phyloP scores from a whole-genome alignment of 2,329 filamentous ascomycete species.

The Cladosporium austrohemisphaericum region DNA sequence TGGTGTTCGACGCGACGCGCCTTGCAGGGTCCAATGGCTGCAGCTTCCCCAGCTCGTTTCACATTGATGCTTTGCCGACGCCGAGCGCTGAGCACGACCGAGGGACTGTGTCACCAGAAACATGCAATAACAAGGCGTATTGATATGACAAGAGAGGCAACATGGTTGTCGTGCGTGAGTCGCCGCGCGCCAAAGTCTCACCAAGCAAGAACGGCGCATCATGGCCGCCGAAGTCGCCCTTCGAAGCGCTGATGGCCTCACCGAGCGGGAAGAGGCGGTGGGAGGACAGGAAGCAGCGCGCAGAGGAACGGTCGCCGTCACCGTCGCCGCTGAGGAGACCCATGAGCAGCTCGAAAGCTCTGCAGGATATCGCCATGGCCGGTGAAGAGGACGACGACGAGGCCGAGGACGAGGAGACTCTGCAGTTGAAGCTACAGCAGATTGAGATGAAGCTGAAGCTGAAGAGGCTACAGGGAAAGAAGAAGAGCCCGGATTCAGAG shows the following conservation, averaged over 20 bases:
- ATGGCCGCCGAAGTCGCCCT: constrained; percentile 62
- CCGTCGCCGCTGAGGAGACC: constrained; percentile 52
- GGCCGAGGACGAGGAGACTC: constrained; percentile 80
- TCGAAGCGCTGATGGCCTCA: constrained; percentile 61
- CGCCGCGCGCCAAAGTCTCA: constrained; percentile 43
- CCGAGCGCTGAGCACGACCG: background rate
- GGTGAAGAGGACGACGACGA: constrained; percentile 53
- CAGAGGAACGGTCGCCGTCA: constrained; percentile 40
- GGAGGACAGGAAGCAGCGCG: constrained; percentile 61
- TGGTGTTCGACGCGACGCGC: background rate
- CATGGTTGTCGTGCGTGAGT: constrained; percentile 47
- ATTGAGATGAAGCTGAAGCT: constrained; percentile 85
- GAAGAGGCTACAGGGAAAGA: constrained; percentile 71
- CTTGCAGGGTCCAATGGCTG: no score
- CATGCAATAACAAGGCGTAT: constrained; percentile 14
- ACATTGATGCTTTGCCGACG: background rate
- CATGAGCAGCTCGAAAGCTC: constrained; percentile 25
- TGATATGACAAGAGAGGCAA: constrained; percentile 13
- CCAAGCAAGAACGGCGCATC: constrained; percentile 40
- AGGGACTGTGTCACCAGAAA: constrained; percentile 6
- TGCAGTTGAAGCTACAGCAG: constrained; percentile 79
- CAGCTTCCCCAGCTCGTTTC: constrained; percentile 4
- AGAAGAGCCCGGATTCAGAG: constrained; percentile 18
- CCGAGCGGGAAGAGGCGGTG: constrained; percentile 76
- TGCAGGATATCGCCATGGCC: constrained; percentile 29